Conservation (phyloP, 208 protist genomes). For the Tetramitus jugosus region DNA sequence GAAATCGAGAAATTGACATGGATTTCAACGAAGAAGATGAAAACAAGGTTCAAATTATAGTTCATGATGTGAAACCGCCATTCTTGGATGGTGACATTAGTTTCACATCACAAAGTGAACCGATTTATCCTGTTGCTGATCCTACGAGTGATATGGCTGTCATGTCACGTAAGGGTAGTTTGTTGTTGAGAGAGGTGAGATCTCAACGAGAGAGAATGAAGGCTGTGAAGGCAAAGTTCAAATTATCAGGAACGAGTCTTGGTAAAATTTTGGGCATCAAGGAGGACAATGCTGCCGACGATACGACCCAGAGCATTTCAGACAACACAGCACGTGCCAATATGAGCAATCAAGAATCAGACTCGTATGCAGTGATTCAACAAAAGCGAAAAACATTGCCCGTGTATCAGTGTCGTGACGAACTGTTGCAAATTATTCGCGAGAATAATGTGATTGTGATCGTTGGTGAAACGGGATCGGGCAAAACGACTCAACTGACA, state of each 20-base stretch:
- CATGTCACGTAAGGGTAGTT: constrained; percentile 60
- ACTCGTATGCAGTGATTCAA: constrained; percentile 32
- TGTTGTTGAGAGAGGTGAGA: constrained; percentile 50
- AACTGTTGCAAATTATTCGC: constrained; percentile 23
- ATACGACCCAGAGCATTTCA: constrained; percentile 20
- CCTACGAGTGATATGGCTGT: constrained; percentile 66
- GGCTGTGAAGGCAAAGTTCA: constrained; percentile 35
- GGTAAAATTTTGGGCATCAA: constrained; percentile 52
- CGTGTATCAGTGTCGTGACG: constrained; percentile 33
- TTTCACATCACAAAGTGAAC: constrained; percentile 50
- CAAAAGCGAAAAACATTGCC: constrained; percentile 36
- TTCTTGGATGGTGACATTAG: constrained; percentile 67
- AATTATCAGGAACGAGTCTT: constrained; percentile 40
- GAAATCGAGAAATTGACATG: constrained; percentile 23
- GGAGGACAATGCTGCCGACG: constrained; percentile 26
- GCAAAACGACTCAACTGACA: constrained; percentile 51
- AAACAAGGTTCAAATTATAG: constrained; percentile 51
- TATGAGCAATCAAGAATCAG: constrained; percentile 33
- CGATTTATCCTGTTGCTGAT: constrained; percentile 62
- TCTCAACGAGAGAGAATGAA: constrained; percentile 46
- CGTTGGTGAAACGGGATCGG: constrained; percentile 75
- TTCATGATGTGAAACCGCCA: constrained; percentile 64
- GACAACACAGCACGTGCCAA: constrained; percentile 26
- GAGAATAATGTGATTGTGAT: constrained; percentile 30
- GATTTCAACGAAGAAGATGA: constrained; percentile 53